Percentiles rank a stretch among this genome's conserved stretches.
phyloP scores from a whole-genome alignment of 257 asterid species.

The Solanum ossicruentum region DNA sequence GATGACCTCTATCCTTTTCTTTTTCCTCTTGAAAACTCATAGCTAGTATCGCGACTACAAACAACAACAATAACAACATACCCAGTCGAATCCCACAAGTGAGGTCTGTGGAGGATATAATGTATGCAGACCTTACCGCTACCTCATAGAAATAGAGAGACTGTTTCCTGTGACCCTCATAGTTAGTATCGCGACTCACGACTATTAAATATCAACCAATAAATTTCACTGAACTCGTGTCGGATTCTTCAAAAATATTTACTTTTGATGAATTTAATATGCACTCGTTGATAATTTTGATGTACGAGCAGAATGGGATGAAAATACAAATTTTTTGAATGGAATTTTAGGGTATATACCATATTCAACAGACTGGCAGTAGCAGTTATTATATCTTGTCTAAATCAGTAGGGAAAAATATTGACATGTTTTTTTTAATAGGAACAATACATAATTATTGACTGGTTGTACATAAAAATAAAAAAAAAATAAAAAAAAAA shows the following conservation, averaged over 20 bases:
- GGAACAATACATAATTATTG: neutral
- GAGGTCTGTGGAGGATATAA: too few relatives aligned
- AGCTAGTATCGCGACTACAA: neutral
- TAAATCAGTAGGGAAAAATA: neutral
- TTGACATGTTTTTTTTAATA: neutral
- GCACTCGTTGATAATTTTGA: too few relatives aligned
- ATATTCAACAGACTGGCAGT: neutral
- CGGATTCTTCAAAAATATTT: too few relatives aligned
- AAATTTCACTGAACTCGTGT: neutral
- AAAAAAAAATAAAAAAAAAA: neutral
- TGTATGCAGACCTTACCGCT: too few relatives aligned
- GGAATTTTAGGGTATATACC: neutral
- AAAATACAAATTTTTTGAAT: neutral
- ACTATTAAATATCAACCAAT: neutral
- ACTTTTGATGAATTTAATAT: accelerated
- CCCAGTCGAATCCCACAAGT: too few relatives aligned
- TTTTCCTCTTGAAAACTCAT: neutral
- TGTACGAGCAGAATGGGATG: too few relatives aligned
- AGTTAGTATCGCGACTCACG: neutral
- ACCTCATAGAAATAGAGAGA: too few relatives aligned
- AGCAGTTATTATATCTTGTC: neutral
- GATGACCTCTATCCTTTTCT: neutral
- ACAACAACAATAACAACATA: too few relatives aligned
- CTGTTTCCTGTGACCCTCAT: too few relatives aligned
- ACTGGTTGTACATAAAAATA: neutral